Percentiles rank a stretch among this genome's conserved stretches.
Evolutionary conservation across 1,139 yeast genomes (phyloP).

Genomic region (Debaryomyces subglobosus): DNA sequence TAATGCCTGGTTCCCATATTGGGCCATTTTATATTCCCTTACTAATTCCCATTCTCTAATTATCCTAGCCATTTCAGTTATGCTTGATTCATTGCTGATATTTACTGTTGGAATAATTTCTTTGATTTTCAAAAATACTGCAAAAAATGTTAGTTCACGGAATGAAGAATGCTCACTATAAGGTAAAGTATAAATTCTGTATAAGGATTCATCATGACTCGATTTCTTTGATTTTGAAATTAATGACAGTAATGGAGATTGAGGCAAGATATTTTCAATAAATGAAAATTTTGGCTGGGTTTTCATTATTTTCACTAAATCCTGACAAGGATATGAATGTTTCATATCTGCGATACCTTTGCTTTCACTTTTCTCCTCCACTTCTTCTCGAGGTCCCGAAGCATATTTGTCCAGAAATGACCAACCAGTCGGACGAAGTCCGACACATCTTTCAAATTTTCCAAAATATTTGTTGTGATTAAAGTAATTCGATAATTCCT

Average conservation of each 20-base stretch:
- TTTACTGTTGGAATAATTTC: conserved; percentile 83
- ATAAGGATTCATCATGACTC: conserved; percentile 30
- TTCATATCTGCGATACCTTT: conserved; percentile 3
- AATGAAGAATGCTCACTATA: conserved; percentile 95
- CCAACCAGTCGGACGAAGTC: conserved; percentile 89
- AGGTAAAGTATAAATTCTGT: conserved; percentile 67
- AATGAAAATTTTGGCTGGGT: conserved; percentile 23
- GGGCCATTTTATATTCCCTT: conserved; percentile 16
- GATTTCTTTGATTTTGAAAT: conserved; percentile 18
- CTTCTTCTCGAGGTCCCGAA: conserved; percentile 6
- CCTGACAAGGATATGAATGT: neutral
- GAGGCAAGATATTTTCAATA: conserved; percentile 36
- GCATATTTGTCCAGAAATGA: conserved; percentile 39
- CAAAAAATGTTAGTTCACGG: conserved; percentile 71
- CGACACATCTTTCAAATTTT: conserved; percentile 59
- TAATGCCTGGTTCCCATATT: neutral
- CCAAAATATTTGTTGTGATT: conserved; percentile 49
- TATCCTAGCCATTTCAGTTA: conserved; percentile 47
- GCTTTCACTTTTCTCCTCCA: conserved; percentile 10
- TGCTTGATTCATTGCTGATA: conserved; percentile 39
- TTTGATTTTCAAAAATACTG: conserved; percentile 50
- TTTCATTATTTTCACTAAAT: conserved; percentile 6
- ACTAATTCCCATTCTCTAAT: conserved; percentile 48
- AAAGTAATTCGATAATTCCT: conserved; percentile 52
- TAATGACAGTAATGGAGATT: conserved; percentile 24